Evolutionary conservation across 225 moss, liverwort and hornwort species (phyloP).

Genomic region (Thuidium tamariscinum): DNA sequence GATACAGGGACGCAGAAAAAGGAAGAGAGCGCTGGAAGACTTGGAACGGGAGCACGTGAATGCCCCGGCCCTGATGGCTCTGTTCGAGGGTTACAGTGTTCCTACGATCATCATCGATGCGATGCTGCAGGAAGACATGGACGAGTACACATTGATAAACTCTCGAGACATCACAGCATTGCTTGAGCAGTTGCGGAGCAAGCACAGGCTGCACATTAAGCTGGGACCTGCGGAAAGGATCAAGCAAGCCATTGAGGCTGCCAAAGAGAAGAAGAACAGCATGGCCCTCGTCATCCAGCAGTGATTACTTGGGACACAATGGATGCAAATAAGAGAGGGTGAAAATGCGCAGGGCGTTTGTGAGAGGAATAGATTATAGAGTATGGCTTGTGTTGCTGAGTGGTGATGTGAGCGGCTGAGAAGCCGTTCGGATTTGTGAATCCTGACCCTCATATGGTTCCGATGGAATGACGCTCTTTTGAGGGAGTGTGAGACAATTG

Average conservation of each 20-base stretch:
- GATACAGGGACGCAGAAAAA: conserved; percentile 33
- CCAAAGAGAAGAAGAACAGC: conserved; percentile 39
- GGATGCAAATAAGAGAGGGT: background rate
- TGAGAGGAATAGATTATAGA: background rate
- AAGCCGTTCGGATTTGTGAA: background rate
- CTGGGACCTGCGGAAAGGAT: conserved; percentile 47
- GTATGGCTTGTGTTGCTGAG: conserved; percentile 7
- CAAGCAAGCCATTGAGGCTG: conserved; percentile 45
- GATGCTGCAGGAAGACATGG: conserved; percentile 57
- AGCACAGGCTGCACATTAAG: conserved; percentile 49
- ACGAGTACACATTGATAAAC: conserved; percentile 38
- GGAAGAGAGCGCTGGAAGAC: conserved; percentile 42
- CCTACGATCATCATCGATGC: conserved; percentile 37
- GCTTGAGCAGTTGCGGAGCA: conserved; percentile 41
- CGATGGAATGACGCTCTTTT: background rate
- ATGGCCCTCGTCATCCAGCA: conserved; percentile 20
- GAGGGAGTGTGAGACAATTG: background rate
- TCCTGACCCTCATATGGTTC: background rate
- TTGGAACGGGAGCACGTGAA: conserved; percentile 44
- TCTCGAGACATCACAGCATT: conserved; percentile 28
- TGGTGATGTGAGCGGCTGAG: background rate
- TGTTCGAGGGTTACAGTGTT: conserved; percentile 38
- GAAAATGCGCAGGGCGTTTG: background rate
- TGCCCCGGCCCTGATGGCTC: conserved; percentile 33
- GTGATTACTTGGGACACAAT: background rate